Conservation (phyloP, 345 rosid genomes). For the Populus ilicifolia region DNA sequence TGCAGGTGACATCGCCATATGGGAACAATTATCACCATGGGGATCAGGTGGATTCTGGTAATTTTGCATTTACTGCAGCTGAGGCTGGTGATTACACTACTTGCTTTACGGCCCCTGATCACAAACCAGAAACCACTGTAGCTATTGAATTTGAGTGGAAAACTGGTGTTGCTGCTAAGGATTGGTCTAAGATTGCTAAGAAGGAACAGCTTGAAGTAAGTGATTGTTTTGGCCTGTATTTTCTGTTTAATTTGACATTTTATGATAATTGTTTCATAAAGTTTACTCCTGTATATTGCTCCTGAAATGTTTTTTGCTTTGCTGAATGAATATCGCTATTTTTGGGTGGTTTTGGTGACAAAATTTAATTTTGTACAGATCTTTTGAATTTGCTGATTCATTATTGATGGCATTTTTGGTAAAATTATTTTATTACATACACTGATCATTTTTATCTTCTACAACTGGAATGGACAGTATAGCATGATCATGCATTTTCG, state of each 20-base stretch:
- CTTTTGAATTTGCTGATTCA: background rate
- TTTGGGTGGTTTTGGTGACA: background rate
- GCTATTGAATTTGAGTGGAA: conserved; percentile 73
- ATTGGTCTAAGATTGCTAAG: conserved; percentile 70
- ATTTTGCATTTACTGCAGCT: conserved; percentile 65
- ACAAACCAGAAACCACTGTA: conserved; percentile 31
- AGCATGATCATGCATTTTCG: too few species aligned
- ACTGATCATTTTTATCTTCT: background rate
- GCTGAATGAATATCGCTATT: background rate
- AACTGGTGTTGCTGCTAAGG: conserved; percentile 71
- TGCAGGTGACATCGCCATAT: conserved; percentile 59
- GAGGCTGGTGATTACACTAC: conserved; percentile 60
- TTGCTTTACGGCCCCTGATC: conserved; percentile 53
- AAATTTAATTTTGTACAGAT: background rate
- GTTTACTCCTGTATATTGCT: background rate
- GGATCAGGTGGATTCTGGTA: conserved; percentile 56
- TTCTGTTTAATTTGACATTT: background rate
- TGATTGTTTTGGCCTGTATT: background rate
- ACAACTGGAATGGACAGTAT: background rate
- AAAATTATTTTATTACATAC: background rate
- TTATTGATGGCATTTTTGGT: background rate
- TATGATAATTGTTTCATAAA: background rate
- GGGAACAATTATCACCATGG: conserved; percentile 52
- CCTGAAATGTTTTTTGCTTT: background rate
- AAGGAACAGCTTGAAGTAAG: conserved; percentile 67